These are phyloP conservation scores for Puccinellia tenuiflora DNA, from an alignment of 176 grass and related monocot species.

Conservation along the genomic window DNA sequence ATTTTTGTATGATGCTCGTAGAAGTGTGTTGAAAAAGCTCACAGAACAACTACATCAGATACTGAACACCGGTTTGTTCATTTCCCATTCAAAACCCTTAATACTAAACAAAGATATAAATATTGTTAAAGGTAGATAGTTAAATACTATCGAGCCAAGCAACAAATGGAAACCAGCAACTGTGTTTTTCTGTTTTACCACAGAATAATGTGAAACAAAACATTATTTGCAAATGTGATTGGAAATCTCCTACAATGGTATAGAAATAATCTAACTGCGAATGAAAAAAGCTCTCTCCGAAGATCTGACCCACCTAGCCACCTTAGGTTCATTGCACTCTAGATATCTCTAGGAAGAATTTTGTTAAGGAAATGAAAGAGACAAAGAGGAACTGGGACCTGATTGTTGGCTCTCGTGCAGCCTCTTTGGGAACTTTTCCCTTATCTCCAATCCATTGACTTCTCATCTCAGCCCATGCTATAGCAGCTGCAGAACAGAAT, in stretches of 20 bases:
- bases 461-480: constrained; percentile 78
- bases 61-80: background rate
- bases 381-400: constrained; percentile 40
- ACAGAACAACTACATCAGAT: background rate
- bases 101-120: background rate
- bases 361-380: constrained; percentile 18
- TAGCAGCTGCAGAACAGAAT: constrained; percentile 48
- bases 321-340: background rate
- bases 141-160: background rate
- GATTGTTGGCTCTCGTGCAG: constrained; percentile 67
- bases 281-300: background rate
- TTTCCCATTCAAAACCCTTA: background rate
- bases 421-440: constrained; percentile 32
- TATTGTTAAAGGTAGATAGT: background rate
- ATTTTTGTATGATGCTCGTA: background rate
- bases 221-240: background rate
- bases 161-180: background rate
- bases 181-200: background rate
- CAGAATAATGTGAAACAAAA: background rate
- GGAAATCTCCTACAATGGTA: background rate
- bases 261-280: background rate
- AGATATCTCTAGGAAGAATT: background rate
- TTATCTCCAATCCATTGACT: constrained; percentile 73
- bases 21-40: background rate
- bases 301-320: background rate